Base-by-base conservation (phyloP, 345 rosid genomes). In the Geranium rotundifolium region DNA sequence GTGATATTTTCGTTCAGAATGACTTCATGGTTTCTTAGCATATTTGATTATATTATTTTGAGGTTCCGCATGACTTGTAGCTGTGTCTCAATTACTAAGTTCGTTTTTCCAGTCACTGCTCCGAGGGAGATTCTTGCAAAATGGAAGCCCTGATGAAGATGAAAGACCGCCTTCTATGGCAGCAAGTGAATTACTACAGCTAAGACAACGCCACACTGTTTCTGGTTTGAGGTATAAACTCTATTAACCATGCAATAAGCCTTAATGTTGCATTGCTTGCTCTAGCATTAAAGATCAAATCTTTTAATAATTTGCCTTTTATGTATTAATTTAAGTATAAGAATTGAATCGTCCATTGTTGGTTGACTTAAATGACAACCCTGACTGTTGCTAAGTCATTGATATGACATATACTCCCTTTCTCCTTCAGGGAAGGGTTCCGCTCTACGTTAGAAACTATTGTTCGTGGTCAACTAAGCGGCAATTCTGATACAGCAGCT, bases 81-180 rank as follows among this genome's bases (percentile, higher is more conserved):
- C 65, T 8, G 34, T 5, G 9, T 62, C 60, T 70, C 49, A 61
- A 56, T 41, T 73, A 62, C 58, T 69, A 54, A 69, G 17, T 7
- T 70, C 58, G 54, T 46, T 2, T 61, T 73, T 80, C 54, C 83
- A 90, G 99, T 86, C 97, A 19, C 77, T 93, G 73, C 86, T 93
- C 59, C 80, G 99, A 74, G 97, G 99, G 72, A 85, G 99, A 81
- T 93, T 90, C 74, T 80, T 93, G 79, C 77, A 96, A 62, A 85
- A 77, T 70, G 99, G 90, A 81, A 84, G 85, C 70, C 78, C 89
- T 41, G 87, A 71, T 58, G 90, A 83, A 75, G 87, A 72, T 37
- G 96, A 85, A 75, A 85, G 96, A 73, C 83, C 86, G 10, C 83
- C 88, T 61, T 86, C 97, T 59, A 72, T 72, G 67, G 97, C 95